Base-by-base conservation (phyloP, 1,139 yeast genomes). In the Kazachstania sp. region DNA sequence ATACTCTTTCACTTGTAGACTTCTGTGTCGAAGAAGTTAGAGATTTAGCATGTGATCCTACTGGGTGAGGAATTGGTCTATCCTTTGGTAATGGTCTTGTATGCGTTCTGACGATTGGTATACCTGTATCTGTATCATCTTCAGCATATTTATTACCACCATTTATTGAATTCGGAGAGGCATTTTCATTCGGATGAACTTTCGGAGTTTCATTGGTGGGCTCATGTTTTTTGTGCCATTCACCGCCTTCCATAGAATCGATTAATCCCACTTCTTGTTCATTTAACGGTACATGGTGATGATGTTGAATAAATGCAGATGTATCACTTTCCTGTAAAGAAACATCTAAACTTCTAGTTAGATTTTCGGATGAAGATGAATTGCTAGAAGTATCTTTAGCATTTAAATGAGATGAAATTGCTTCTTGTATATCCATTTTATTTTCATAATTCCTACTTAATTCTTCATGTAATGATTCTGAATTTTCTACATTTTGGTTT, bases 1-100 rank as follows among this genome's bases (percentile, higher is more conserved):
- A 57, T 30, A 71, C 64, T 41, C 57, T 61, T 41, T 58, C 61
- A 50, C 60, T 57, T 7, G 64, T 59, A 9, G 43, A 32, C 2
- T 49, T 45, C 26, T 44, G 42, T 2, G 49, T 39, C 3, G 46
- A 36, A 6, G 48, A 23, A 19, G 39, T 47, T 31, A 46, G 32
- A 9, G 51, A 45, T 12, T 36, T 41, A 19, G 48, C 41, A 20
- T 43, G 41, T 29, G 45, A 46, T 36, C 44, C 38, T 18, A 37
- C 49, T 39, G 44, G 45, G 7, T 37, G 42, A 16, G 42, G 42
- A 34, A 41, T 32, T 18, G 51, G 45, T 7, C 43, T 45, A 16
- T 41, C 46, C 2, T 32, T 26, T 26, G 41, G 34, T 26, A 42
- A 28, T 6, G 46, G 2, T 15, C n/a, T 41, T 11, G 39, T 15